Evolutionary conservation across 371 early-diverging fungal species (phyloP), one percentile per base, ranked within the genome.

Genomic region (Mucor mucedo): DNA sequence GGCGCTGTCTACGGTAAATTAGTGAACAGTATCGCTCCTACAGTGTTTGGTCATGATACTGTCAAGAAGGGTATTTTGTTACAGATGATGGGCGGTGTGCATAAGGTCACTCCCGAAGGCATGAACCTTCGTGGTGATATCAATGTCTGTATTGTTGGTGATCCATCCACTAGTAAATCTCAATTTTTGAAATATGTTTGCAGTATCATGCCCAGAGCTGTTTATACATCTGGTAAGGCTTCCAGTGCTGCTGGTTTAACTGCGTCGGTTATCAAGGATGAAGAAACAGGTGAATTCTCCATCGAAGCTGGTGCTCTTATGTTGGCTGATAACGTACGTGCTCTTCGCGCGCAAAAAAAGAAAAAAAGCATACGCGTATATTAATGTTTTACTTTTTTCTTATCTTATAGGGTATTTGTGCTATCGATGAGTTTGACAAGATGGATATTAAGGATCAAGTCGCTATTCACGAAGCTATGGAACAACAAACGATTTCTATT

Each of bases 381-480:
- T 8, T 13, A 3, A 50, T 9, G 30, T 8, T 3, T 59, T 40
- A 27, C 41, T 49, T 7, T 28, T 38, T 55, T 35, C 38, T 11
- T 10, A 1, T 55, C 28, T 60, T 32, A 6, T 73, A 93, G 91
- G 98, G 98, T 55, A 95, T 99, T 55, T 99, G 99, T 81, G 95
- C 96, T 65, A 99, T 99, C 68, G 99, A 99, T 78, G 99, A 99
- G 79, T 99, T 99, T 77, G 99, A 99, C 78, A 99, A 99, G 83
- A 99, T 99, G 99, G 97, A 99, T 66, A 74, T 94, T 35, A 84
- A 84, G 65, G 99, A 99, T 83, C 99, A 98, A 79, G 98, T 99
- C n/a, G 96, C 98, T 49, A 99, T 99, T 79, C 99, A 99, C 88
- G 99, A 99, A 85, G 99, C 99, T 14, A 99, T 99, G 99, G 99